Evolutionary conservation across 768 basidiomycete genomes (phyloP), one percentile per base, ranked within the genome.

Genomic region (Calocera cornea): DNA sequence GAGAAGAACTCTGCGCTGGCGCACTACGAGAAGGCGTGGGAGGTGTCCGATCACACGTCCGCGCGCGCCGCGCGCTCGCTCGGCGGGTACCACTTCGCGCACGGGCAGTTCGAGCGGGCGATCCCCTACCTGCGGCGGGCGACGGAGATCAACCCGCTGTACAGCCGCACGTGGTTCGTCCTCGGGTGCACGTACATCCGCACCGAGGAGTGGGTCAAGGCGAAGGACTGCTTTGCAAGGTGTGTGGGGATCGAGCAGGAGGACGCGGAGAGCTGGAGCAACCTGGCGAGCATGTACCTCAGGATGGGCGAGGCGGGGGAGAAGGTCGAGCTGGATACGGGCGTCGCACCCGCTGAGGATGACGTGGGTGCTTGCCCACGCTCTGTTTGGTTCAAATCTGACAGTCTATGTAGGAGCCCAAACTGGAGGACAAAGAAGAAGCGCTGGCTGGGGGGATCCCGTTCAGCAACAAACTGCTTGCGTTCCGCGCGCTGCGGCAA

Each of bases 201-300:
- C n/a, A 72, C 80, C 68, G 91, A 97, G 77, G 79, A 86, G 64
- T 98, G 94, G 95, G 83, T 82, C 17, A 87, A 85, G 14, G 95
- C 90, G 1, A 84, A 86, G 66, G 86, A 87, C 50, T 90, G 90
- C 0, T 98, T 98, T 75, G 79, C 79, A 64, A 82, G 95, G 16
- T 93, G 92, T 72, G 94, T 97, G 0, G 79, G 84, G 14, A 87
- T 98, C 68, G 95, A 98, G 69, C 92, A 95, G 68, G 97, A 98
- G 71, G 95, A 99, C 73, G 92, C 86, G 2, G 95, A 98, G 81
- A 95, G 93, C 71, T 98, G 97, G 97, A 95, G 89, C 72, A 99
- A 99, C 75, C 80, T 99, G 70, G 97, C 95, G 36, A 93, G 88
- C 68, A 87, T 94, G 74, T 97, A 97, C 77, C 83, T 99, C 69